These are phyloP conservation scores for Auriscalpium orientale DNA, from an alignment of 768 basidiomycete species.

Conservation along the genomic window DNA sequence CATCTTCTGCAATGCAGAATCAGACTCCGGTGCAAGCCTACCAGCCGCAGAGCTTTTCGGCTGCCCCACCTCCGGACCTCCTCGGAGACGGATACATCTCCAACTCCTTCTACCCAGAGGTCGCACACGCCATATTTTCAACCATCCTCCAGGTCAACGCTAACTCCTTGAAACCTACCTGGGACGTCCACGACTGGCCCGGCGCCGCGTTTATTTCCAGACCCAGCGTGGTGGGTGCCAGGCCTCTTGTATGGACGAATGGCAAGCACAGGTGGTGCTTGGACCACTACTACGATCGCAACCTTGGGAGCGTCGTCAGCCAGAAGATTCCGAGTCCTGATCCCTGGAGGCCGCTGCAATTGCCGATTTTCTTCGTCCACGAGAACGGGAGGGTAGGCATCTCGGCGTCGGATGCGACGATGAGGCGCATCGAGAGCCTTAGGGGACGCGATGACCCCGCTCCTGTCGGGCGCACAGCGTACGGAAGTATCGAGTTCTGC, in stretches of 20 bases:
- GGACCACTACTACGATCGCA: too few relatives aligned
- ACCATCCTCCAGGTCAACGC: background rate
- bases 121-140: background rate
- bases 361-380: conserved; percentile 16
- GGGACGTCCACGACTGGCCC: background rate
- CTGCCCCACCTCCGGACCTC: background rate
- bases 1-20: too few relatives aligned
- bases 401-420: conserved; percentile 9
- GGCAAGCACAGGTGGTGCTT: too few relatives aligned
- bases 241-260: too few relatives aligned
- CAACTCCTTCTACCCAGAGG: background rate
- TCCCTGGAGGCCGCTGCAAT: conserved; percentile 2
- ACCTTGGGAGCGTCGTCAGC: too few relatives aligned
- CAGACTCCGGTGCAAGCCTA: background rate
- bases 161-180: background rate
- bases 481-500: too few relatives aligned
- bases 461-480: too few relatives aligned
- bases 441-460: too few relatives aligned
- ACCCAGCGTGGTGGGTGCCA: background rate
- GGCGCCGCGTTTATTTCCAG: background rate
- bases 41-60: background rate
- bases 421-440: background rate
- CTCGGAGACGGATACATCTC: background rate
- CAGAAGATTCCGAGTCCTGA: too few relatives aligned
- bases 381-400: conserved; percentile 10